Evolutionary conservation across 2,329 filamentous ascomycete species (phyloP), one percentile per base, ranked within the genome.

Genomic region (Fusarium sp.): DNA sequence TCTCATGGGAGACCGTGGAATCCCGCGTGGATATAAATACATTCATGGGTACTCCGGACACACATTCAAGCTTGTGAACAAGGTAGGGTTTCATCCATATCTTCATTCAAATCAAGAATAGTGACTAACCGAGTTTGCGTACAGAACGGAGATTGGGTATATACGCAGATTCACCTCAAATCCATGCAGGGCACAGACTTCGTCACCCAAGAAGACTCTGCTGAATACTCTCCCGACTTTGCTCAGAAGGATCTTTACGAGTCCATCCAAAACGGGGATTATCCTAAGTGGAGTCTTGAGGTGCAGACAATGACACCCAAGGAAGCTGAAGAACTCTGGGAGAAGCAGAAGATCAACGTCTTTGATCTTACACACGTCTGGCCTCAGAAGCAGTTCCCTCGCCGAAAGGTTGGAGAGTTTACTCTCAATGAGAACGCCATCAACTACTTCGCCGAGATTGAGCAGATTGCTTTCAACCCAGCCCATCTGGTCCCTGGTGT

Each of bases 381-480:
- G 66, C 66, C 66, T 0, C 66, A 68, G 48, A 62, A 63, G 41
- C 56, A 68, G 8, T 68, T 68, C 33, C 61, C 61, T 0, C 65
- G 3, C 0, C 62, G 66, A 1, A 68, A 84, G 48, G 79, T 93
- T 13, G 91, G 91, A 49, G 87, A 89, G 70, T 82, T 93, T 75
- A 89, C 88, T 35, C 77, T 93, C 19, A 89, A 92, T 77, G 84
- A 84, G 35, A 93, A 93, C 73, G 80, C 84, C 2, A 76, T 85
- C 63, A 90, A 91, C 77, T 90, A 90, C 28, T 71, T 71, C 72
- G 83, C 85, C 46, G 90, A 93, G 73, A 86, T 90, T 46, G 89
- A 92, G 75, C 89, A 92, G 77, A 85, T 87, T 0, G 86, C 87
- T 1, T 92, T 92, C 72, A 88, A 86, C 0, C 89, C 90, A 0